Conservation (phyloP, 2,329 filamentous ascomycete species). For the Colletotrichum sp. region DNA sequence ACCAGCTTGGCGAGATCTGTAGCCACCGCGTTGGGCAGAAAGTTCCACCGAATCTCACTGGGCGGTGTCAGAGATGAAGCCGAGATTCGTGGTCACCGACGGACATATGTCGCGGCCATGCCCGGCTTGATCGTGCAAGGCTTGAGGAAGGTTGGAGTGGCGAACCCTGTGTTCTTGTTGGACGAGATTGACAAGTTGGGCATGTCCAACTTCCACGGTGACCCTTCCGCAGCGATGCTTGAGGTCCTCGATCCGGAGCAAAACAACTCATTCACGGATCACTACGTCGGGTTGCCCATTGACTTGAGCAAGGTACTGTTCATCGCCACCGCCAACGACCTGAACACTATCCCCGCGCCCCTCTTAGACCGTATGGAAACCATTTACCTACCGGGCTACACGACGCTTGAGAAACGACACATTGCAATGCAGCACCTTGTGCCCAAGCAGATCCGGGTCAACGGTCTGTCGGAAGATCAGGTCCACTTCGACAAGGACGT, state of each 20-base stretch:
- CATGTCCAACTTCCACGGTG: slow-evolving; percentile 88
- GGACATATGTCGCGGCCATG: slow-evolving; percentile 99
- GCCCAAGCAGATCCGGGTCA: slow-evolving; percentile 91
- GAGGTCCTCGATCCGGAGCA: slow-evolving; percentile 98
- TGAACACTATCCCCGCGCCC: slow-evolving; percentile 94
- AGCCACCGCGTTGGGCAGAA: slow-evolving; percentile 87
- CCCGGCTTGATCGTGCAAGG: slow-evolving; percentile 93
- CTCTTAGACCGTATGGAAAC: slow-evolving; percentile 97
- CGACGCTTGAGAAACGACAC: slow-evolving; percentile 93
- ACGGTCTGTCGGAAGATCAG: slow-evolving; percentile 79
- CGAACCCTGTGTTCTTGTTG: slow-evolving; percentile 92
- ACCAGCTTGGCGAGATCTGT: slow-evolving; percentile 94
- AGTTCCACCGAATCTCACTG: slow-evolving; percentile 96
- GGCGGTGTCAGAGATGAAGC: slow-evolving; percentile 96
- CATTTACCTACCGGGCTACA: slow-evolving; percentile 92
- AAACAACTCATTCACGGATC: slow-evolving; percentile 92
- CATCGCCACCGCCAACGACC: slow-evolving; percentile 93
- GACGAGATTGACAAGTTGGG: slow-evolving; percentile 99
- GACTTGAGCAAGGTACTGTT: slow-evolving; percentile 97
- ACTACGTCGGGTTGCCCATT: slow-evolving; percentile 95
- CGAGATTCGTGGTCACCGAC: slow-evolving; percentile 91
- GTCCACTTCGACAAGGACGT: slow-evolving; percentile 81
- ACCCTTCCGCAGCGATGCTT: slow-evolving; percentile 96
- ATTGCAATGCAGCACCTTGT: slow-evolving; percentile 94
- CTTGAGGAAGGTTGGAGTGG: slow-evolving; percentile 91